Percentiles rank a stretch among this genome's conserved stretches.
phyloP scores from a whole-genome alignment of 2,329 filamentous ascomycete species.

The Epicoccum nigrum region DNA sequence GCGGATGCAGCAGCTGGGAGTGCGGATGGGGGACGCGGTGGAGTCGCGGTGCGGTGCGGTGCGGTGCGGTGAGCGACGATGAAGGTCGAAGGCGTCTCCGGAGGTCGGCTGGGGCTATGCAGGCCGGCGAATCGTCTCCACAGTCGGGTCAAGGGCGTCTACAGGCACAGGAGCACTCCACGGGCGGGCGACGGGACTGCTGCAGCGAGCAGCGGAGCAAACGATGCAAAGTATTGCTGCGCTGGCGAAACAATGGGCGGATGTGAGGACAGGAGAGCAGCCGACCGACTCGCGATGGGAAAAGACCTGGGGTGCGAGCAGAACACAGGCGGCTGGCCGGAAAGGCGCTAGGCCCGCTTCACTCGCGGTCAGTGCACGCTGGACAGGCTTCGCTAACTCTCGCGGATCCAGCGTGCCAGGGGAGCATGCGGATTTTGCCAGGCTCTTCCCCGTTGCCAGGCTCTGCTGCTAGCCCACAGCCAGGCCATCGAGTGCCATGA shows the following conservation, averaged over 20 bases:
- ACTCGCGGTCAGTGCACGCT: constrained; percentile 16
- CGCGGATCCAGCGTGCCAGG: constrained; percentile 5
- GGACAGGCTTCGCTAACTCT: constrained; percentile 7
- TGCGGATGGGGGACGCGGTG: constrained; percentile 16
- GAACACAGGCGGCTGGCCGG: constrained; percentile 26
- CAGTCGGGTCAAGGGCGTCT: constrained; percentile 12
- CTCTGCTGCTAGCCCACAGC: too few species aligned
- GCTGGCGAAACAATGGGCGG: constrained; percentile 32
- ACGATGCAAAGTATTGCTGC: constrained; percentile 20
- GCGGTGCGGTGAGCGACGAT: constrained; percentile 20
- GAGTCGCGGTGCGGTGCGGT: constrained; percentile 21
- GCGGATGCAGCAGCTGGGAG: constrained; percentile 14
- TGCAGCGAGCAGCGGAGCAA: constrained; percentile 26
- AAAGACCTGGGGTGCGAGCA: constrained; percentile 26
- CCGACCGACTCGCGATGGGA: constrained; percentile 31
- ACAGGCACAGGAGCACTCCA: neutral
- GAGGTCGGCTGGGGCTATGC: constrained; percentile 35
- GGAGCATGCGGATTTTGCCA: constrained; percentile 4
- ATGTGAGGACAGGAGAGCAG: constrained; percentile 27
- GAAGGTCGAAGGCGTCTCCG: constrained; percentile 28
- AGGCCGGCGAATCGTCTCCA: constrained; percentile 25
- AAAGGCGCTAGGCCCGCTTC: constrained; percentile 23
- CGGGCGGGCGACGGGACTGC: constrained; percentile 26
- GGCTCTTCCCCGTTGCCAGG: neutral
- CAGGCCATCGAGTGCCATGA: too few species aligned